Base-by-base conservation (phyloP, 805 yeast species). In the Kodamaea nitidulidarum region DNA sequence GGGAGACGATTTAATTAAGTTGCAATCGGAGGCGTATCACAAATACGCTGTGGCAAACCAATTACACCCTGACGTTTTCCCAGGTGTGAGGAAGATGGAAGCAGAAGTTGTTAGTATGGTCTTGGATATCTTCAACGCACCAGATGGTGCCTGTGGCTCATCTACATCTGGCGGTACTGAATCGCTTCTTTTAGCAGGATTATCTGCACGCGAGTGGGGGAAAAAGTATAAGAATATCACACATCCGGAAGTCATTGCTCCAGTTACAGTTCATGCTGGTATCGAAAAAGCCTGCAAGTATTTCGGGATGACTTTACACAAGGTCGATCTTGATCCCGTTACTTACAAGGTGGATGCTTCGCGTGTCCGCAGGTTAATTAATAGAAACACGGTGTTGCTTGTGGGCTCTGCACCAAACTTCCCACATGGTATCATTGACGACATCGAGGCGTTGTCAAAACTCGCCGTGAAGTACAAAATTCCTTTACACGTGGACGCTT, bases 331-430 rank as follows among this genome's bases (percentile, higher is more conserved):
- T 32, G 90, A 83, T 52, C 78, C 83, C 1, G 61, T 55, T 12
- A 77, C 88, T 7, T 84, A 59, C 58, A 67, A 82, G 55, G 96
- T 84, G 7, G 81, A 88, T 50, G 52, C 81, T 16, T 55, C 56
- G 1, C 76, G 78, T 38, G 87, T 86, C 35, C 71, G 72, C 48
- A 66, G 77, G 17, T 70, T 84, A 35, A 80, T 93, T 45, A 88
- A 84, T 50, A 56, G 65, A 2, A 88, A 90, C 60, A 93, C 98
- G 0, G 84, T 88, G 3, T 65, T 91, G 34, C 63, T 91, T 16
- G 86, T 80, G 5, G 98, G 98, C 1, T 90, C 98, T 1, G 96
- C 97, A 5, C 98, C 98, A 28, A 91, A 91, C 66, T 91, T 81
- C 63, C 98, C 98, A 2, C 97, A 91, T 58, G 98, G 98, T 9